Conservation (phyloP, 225 moss, liverwort and hornwort genomes). For the Straminergon stramineum region DNA sequence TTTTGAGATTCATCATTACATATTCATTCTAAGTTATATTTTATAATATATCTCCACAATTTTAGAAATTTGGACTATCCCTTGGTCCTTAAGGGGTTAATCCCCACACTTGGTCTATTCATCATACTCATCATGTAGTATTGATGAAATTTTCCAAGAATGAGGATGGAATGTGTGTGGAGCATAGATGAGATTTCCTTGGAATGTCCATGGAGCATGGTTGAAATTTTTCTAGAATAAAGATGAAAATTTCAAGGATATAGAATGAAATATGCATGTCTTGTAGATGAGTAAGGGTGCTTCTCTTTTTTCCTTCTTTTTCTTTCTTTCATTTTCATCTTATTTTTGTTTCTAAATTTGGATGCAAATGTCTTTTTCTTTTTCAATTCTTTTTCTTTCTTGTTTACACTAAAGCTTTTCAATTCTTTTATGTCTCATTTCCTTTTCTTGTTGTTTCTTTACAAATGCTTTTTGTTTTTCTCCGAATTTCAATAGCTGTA, state of each 20-base stretch:
- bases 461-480: neutral
- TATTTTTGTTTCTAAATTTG: neutral
- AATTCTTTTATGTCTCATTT: neutral
- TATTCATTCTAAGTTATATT: neutral
- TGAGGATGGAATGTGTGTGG: too few species aligned
- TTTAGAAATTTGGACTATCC: neutral
- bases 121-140: neutral
- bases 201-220: too few species aligned
- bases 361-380: neutral
- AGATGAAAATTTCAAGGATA: neutral
- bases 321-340: too few species aligned
- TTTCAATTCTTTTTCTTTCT: neutral
- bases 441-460: neutral
- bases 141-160: neutral
- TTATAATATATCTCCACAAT: neutral
- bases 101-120: rapidly evolving
- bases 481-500: neutral
- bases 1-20: neutral
- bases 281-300: neutral
- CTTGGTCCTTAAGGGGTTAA: rapidly evolving
- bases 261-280: too few species aligned
- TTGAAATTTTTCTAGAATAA: neutral
- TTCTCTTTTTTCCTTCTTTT: neutral
- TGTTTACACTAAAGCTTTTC: neutral
- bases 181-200: too few species aligned